Evolutionary conservation across 192 early-diverging fungal species (phyloP).

Genomic region (Mortierella claussenii): DNA sequence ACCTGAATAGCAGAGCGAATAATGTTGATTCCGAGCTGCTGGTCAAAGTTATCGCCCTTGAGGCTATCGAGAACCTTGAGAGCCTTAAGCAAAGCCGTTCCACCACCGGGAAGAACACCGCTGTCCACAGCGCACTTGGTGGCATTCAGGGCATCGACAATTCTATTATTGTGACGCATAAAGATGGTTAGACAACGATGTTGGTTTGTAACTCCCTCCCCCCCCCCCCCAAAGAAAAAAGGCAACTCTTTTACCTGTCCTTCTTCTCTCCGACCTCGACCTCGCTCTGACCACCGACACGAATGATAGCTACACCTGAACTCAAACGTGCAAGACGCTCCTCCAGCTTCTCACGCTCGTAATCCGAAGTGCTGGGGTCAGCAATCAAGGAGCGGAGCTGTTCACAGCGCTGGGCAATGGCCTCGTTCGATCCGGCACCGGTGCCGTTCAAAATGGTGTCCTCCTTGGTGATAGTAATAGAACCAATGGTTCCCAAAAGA

Average conservation of each 20-base stretch:
- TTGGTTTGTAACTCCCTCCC: neutral
- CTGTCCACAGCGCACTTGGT: constrained; percentile 99
- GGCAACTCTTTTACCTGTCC: no score
- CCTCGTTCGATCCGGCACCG: constrained; percentile 92
- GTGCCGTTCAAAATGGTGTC: constrained; percentile 96
- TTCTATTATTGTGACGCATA: no score
- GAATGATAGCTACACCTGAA: constrained; percentile 99
- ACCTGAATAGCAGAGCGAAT: constrained; percentile 93
- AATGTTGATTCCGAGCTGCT: constrained; percentile 97
- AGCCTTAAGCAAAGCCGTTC: constrained; percentile 96
- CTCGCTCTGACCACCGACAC: constrained; percentile 97
- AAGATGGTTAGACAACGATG: no score
- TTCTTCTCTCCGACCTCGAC: constrained; percentile 99
- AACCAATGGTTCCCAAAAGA: constrained; percentile 89
- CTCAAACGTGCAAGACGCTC: constrained; percentile 98
- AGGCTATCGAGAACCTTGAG: constrained; percentile 81
- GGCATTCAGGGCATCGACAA: constrained; percentile 98
- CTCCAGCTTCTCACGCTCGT: constrained; percentile 99
- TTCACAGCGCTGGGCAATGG: constrained; percentile 93
- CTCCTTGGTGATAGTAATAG: constrained; percentile 97
- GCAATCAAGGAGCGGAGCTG: constrained; percentile 95
- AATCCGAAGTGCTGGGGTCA: constrained; percentile 86
- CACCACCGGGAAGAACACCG: constrained; percentile 99
- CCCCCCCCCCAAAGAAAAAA: neutral
- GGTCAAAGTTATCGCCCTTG: constrained; percentile 98